These are phyloP conservation scores for Aureobasidium sp. DNA, from an alignment of 2,329 filamentous ascomycete genomes.

Conservation along the genomic window DNA sequence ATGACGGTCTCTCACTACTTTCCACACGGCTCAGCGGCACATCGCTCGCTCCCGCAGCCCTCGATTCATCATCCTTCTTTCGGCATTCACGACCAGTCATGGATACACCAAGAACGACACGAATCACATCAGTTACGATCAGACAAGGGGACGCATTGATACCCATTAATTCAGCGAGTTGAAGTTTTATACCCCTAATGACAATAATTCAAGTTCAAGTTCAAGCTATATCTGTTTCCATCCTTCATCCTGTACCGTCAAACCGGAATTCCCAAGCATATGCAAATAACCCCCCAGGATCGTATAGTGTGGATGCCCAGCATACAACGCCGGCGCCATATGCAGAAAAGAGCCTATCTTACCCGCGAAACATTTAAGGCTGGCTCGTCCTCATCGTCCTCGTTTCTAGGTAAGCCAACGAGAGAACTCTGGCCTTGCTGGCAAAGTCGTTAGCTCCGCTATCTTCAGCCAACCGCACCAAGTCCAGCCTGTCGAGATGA, in stretches of 20 bases:
- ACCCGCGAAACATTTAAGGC: not conserved
- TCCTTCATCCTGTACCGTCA: too few relatives aligned
- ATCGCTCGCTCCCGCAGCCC: constrained; percentile 3
- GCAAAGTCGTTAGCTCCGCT: not conserved
- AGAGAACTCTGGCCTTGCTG: not conserved
- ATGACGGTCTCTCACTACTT: not conserved
- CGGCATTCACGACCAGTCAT: constrained; percentile 3
- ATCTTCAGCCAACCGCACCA: not conserved
- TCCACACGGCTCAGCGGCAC: not conserved
- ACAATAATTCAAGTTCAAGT: not conserved
- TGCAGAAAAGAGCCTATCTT: not conserved
- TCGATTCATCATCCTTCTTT: not conserved
- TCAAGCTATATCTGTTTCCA: not conserved
- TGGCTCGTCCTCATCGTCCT: not conserved
- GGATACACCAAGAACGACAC: constrained; percentile 1
- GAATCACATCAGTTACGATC: constrained; percentile 4
- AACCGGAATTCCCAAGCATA: not conserved
- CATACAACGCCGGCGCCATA: not conserved
- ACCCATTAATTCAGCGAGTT: constrained; percentile 10
- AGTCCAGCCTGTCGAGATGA: not conserved
- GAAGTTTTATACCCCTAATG: constrained; percentile 9
- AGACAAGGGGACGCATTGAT: constrained; percentile 6
- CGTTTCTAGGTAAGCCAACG: not conserved
- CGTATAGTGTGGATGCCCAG: not conserved
- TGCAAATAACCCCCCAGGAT: not conserved